Evolutionary conservation across 345 rosid species (phyloP).

Genomic region (Hirschfeldia incana): DNA sequence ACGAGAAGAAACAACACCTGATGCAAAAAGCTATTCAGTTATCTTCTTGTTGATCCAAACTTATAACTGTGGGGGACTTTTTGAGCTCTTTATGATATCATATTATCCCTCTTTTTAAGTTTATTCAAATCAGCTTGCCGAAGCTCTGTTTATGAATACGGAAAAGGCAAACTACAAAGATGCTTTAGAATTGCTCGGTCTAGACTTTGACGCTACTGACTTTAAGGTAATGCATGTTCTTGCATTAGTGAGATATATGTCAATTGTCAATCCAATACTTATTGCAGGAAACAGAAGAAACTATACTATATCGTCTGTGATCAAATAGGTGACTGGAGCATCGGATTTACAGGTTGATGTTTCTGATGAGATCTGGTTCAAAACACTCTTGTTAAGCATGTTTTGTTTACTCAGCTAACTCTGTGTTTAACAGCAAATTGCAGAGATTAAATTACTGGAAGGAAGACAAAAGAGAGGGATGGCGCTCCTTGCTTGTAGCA

Average conservation of each 20-base stretch:
- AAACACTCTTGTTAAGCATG: too few species aligned
- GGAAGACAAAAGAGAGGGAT: constrained; percentile 54
- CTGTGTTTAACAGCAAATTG: not conserved
- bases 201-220: constrained; percentile 59
- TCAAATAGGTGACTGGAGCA: constrained; percentile 66
- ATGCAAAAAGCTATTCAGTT: constrained; percentile 66
- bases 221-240: constrained; percentile 55
- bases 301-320: not conserved
- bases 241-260: not conserved
- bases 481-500: constrained; percentile 80
- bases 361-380: too few species aligned
- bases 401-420: not conserved
- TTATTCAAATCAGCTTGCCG: constrained; percentile 59
- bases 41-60: constrained; percentile 30
- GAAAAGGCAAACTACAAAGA: constrained; percentile 48
- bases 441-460: constrained; percentile 53
- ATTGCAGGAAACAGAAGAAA: not conserved
- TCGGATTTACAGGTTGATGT: too few species aligned
- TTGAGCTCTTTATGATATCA: not conserved
- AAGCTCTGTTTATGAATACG: constrained; percentile 57
- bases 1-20: constrained; percentile 60
- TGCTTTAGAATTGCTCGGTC: constrained; percentile 62
- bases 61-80: not conserved
- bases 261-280: not conserved
- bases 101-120: not conserved